Conservation (phyloP, 148 eudicot genomes). For the Camellia granthamiana region DNA sequence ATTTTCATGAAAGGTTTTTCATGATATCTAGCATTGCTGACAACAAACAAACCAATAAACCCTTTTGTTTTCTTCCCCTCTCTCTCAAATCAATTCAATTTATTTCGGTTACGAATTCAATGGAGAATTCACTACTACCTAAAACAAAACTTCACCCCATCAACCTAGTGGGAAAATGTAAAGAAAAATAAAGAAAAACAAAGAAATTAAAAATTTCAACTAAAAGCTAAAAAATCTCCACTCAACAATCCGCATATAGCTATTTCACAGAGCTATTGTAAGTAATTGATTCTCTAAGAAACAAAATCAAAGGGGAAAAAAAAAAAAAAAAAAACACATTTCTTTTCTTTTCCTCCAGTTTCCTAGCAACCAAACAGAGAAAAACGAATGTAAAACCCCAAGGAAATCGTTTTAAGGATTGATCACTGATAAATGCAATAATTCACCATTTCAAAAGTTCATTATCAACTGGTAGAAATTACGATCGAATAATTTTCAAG, state of each 20-base stretch:
- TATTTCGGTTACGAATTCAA: too few species aligned
- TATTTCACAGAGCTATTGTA: not conserved
- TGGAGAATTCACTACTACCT: not conserved
- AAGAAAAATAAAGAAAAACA: not conserved
- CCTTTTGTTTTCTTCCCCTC: too few species aligned
- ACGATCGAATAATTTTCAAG: not conserved
- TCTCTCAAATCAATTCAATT: too few species aligned
- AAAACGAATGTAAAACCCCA: not conserved
- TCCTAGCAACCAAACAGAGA: conserved; percentile 1
- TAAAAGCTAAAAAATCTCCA: not conserved
- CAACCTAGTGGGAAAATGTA: not conserved
- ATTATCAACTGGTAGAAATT: not conserved
- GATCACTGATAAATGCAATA: not conserved
- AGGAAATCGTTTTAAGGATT: not conserved
- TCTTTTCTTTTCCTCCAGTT: not conserved
- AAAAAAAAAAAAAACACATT: not conserved
- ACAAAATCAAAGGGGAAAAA: too few species aligned
- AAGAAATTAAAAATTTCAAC: not conserved
- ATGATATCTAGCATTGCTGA: too few species aligned
- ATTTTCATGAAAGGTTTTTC: too few species aligned
- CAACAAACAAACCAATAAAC: too few species aligned
- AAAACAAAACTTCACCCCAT: not conserved
- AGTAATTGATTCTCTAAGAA: too few species aligned
- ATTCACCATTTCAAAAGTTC: not conserved
- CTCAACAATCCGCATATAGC: not conserved